These are phyloP conservation scores for Passalora sequoiae DNA, from an alignment of 2,329 filamentous ascomycete genomes.

Conservation along the genomic window DNA sequence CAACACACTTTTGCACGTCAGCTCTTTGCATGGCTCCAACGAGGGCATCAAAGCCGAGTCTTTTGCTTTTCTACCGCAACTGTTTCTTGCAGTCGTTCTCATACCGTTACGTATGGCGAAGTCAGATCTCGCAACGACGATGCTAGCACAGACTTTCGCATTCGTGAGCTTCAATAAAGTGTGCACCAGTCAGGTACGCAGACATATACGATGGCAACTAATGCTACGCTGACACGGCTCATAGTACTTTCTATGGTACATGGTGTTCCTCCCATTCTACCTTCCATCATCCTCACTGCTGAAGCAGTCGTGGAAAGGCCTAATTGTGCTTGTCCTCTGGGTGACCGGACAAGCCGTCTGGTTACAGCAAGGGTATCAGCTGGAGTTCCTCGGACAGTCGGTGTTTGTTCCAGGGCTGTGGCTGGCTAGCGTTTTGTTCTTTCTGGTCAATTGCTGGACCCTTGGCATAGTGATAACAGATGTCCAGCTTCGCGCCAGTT, in stretches of 20 bases:
- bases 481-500: slow-evolving; percentile 32
- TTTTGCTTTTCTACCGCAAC: slow-evolving; percentile 81
- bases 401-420: slow-evolving; percentile 85
- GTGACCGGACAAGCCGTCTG: slow-evolving; percentile 59
- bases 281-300: slow-evolving; percentile 75
- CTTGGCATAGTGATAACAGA: slow-evolving; percentile 74
- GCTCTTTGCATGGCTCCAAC: slow-evolving; percentile 56
- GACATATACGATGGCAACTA: slow-evolving; percentile 6
- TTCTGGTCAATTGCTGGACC: slow-evolving; percentile 81
- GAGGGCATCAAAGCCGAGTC: slow-evolving; percentile 59
- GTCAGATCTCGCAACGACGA: slow-evolving; percentile 71
- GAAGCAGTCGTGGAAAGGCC: slow-evolving; percentile 54
- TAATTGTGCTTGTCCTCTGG: slow-evolving; percentile 66
- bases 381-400: slow-evolving; percentile 62
- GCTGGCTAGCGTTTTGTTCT: slow-evolving; percentile 70
- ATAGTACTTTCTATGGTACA: slow-evolving; percentile 97
- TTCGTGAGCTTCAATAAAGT: slow-evolving; percentile 99
- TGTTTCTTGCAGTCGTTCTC: slow-evolving; percentile 70
- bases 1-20: slow-evolving; percentile 83
- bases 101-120: slow-evolving; percentile 75
- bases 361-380: slow-evolving; percentile 48
- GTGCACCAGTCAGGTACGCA: slow-evolving; percentile 90
- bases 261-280: slow-evolving; percentile 87
- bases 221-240: slow-evolving; percentile 9
- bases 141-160: slow-evolving; percentile 93